Base-by-base conservation (phyloP, 2,329 filamentous ascomycete species). In the Fusarium burgessii region DNA sequence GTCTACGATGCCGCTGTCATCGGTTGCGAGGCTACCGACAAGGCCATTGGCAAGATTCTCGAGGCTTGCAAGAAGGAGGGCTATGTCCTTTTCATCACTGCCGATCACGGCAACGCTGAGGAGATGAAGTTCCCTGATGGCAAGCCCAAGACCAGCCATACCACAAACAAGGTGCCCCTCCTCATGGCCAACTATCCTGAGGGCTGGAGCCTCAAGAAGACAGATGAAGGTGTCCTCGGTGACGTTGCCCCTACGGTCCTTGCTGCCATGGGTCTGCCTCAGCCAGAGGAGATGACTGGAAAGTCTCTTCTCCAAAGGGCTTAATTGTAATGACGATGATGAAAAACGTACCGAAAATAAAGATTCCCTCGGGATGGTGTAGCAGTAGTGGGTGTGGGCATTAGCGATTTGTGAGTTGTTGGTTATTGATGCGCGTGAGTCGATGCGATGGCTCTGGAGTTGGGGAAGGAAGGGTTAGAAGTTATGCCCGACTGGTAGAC, bases 71-170 rank as follows among this genome's bases (percentile, higher is more conserved):
- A 97, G 88, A 91, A 96, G 87, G 88, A 95, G 80, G 92, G 91
- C 71, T 99, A 99, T 81, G 86, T 96, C 63, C 90, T 99, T 46
- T 98, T 98, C 85, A 92, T 99, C 82, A 99, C 96, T 9, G 88
- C 95, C 33, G 96, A 99, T 82, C 96, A 99, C 84, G 96, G 95
- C 78, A 99, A 99, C 79, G 96, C 96, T 62, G 96, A 99, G 86
- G 96, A 99, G 86, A 99, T 99, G 96, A 92, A 98, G 83, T 98
- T 94, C 80, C 86, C 93, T 76, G 93, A 98, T 81, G 94, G 95
- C 81, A 97, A 94, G 80, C 96, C 96, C 77, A 99, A 99, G 90
- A 99, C 96, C 12, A 95, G 93, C 55, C 96, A 99, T 87, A 99
- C 96, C 47, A 95, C 92, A 74, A 99, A 99, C 89, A 96, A 96